phyloP scores from a whole-genome alignment of 352 stramenopile genomes.

The Globisporangium emineosum region DNA sequence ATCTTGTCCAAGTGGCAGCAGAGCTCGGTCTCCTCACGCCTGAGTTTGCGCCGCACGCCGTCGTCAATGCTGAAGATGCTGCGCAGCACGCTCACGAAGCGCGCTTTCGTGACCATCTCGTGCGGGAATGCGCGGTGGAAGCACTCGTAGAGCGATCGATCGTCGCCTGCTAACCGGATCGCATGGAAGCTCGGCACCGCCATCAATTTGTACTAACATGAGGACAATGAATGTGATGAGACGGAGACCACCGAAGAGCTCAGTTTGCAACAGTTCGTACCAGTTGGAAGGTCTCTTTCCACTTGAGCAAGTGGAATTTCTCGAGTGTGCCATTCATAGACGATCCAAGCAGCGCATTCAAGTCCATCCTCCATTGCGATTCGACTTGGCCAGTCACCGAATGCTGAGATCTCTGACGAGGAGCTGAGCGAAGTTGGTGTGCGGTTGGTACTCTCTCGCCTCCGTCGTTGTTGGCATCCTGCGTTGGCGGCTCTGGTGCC shows the following conservation, averaged over 20 bases:
- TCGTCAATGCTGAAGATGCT: constrained; percentile 43
- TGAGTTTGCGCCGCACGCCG: constrained; percentile 21
- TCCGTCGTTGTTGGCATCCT: neutral
- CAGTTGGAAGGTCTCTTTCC: constrained; percentile 51
- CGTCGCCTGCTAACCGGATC: constrained; percentile 53
- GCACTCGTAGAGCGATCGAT: constrained; percentile 61
- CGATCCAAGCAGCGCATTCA: constrained; percentile 5
- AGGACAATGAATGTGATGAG: neutral
- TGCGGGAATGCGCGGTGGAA: constrained; percentile 72
- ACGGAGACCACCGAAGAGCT: neutral
- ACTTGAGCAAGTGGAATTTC: constrained; percentile 61
- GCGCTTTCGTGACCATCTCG: constrained; percentile 60
- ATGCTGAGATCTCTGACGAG: neutral
- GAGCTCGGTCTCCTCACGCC: constrained; percentile 28
- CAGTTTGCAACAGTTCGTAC: constrained; percentile 19
- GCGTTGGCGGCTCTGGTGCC: neutral
- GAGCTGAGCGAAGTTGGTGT: neutral
- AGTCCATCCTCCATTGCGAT: constrained; percentile 8
- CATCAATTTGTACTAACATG: constrained; percentile 36
- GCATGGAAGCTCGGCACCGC: constrained; percentile 36
- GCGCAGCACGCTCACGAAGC: constrained; percentile 65
- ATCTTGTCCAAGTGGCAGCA: constrained; percentile 56
- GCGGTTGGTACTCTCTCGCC: neutral
- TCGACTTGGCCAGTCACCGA: neutral
- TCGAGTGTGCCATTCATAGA: constrained; percentile 48